Base-by-base conservation (phyloP, 2,329 filamentous ascomycete species). In the Rosellinia necatrix region DNA sequence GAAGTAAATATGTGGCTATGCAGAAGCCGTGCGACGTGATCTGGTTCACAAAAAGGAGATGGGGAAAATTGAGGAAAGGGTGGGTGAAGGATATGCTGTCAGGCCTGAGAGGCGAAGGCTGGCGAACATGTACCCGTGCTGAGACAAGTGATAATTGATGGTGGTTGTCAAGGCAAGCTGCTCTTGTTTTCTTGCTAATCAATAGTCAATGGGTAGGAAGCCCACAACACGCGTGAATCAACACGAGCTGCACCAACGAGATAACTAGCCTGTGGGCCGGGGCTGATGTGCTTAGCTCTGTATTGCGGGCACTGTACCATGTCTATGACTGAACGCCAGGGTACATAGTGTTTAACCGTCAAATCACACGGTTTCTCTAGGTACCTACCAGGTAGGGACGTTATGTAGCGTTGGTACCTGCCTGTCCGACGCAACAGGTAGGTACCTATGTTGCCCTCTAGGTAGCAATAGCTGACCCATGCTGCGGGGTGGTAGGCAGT, bases 41-140 rank as follows among this genome's bases (percentile, higher is more conserved):
- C 30, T 34, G 17, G 27, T 51, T 38, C 32, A 30, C 34, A 47
- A 59, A 40, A 12, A 30, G 8, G 43, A 38, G 47, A 56, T 27
- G 13, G 46, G 7, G 25, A 30, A 42, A 30, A 54, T 51, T 49
- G 30, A 37, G 19, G n/a, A n/a, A 27, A 30, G 41, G 19, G 15
- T 24, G 29, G 50, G 15, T n/a, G 34, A 41, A 49, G 17, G 41
- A 51, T 47, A 53, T 40, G 27, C 38, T 38, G 17, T 50, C 44
- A 48, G 25, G 21, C 41, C 42, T 19, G 34, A n/a, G 29, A 12
- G 38, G 13, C 17, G 21, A 54, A 41, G 47, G 47, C 47, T 58
- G 50, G 30, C 32, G 17, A 44, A 43, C 30, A 27, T 32, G 53
- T 42, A 34, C 4, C 12, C 21, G 12, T 12, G 46, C n/a, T 49